Evolutionary conservation across 192 early-diverging fungal genomes (phyloP).

Genomic region (Umbelopsis isabellina): DNA sequence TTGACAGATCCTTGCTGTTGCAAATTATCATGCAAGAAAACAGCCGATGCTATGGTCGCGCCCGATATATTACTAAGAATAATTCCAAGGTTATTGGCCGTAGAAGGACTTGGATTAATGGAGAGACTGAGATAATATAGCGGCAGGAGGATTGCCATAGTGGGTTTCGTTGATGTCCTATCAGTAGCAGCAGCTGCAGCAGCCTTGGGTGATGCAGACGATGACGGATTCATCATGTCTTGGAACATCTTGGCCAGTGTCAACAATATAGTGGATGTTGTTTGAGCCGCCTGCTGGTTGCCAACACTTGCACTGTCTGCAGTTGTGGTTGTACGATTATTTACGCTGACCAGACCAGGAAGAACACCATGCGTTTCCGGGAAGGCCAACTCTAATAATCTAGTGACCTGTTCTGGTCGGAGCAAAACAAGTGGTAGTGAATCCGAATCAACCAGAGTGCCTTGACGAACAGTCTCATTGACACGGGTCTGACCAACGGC

Average conservation of each 20-base stretch:
- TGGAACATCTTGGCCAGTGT: conserved; percentile 90
- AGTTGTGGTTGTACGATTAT: conserved; percentile 15
- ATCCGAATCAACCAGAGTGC: conserved; percentile 26
- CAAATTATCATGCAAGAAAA: conserved; percentile 36
- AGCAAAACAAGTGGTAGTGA: conserved; percentile 61
- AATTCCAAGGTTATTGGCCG: conserved; percentile 92
- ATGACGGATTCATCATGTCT: conserved; percentile 61
- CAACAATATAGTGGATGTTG: conserved; percentile 73
- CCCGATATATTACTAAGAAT: conserved; percentile 71
- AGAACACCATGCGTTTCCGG: conserved; percentile 66
- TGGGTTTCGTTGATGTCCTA: conserved; percentile 53
- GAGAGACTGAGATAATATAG: conserved; percentile 85
- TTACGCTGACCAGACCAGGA: conserved; percentile 60
- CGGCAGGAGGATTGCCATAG: conserved; percentile 68
- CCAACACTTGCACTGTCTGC: conserved; percentile 29
- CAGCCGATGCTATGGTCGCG: conserved; percentile 50
- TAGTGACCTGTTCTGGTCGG: conserved; percentile 63
- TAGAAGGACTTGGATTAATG: conserved; percentile 82
- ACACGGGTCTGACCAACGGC: conserved; percentile 36
- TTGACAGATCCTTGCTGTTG: conserved; percentile 47
- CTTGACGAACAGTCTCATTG: conserved; percentile 30
- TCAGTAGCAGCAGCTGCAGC: conserved; percentile 44
- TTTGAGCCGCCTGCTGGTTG: conserved; percentile 59
- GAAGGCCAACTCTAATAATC: conserved; percentile 60
- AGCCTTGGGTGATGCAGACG: conserved; percentile 33